Evolutionary conservation across 2,329 filamentous ascomycete genomes (phyloP).

Genomic region (Fusarium nisikadoi): DNA sequence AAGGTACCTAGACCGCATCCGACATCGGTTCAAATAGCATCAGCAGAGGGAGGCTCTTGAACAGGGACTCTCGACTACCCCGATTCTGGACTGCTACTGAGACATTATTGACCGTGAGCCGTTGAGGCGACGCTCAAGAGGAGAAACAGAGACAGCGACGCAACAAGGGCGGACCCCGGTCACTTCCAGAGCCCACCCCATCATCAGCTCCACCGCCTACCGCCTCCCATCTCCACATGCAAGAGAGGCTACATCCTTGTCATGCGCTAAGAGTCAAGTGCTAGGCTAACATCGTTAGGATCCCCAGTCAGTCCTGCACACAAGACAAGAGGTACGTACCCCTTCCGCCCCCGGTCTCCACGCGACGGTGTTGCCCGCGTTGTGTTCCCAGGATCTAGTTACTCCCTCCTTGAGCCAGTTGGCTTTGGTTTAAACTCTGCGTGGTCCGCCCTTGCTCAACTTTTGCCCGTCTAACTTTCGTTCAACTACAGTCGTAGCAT

Average conservation of each 20-base stretch:
- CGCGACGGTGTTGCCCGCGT: slow-evolving; percentile 33
- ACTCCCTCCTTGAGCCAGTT: slow-evolving; percentile 22
- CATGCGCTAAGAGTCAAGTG: slow-evolving; percentile 24
- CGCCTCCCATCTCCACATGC: slow-evolving; percentile 24
- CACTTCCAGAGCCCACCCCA: slow-evolving; percentile 27
- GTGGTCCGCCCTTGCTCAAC: slow-evolving; percentile 33
- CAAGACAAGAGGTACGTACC: slow-evolving; percentile 29
- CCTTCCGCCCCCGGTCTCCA: slow-evolving; percentile 28
- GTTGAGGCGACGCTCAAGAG: slow-evolving; percentile 9
- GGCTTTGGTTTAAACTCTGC: slow-evolving; percentile 43
- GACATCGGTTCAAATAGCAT: background rate
- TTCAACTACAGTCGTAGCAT: slow-evolving; percentile 23
- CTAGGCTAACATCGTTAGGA: slow-evolving; percentile 11
- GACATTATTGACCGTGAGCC: slow-evolving; percentile 20
- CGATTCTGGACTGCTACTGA: slow-evolving; percentile 18
- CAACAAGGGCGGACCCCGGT: slow-evolving; percentile 19
- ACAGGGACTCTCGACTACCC: slow-evolving; percentile 1
- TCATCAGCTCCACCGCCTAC: slow-evolving; percentile 35
- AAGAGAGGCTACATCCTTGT: slow-evolving; percentile 29
- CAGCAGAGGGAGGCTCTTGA: slow-evolving; percentile 3
- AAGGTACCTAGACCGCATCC: background rate
- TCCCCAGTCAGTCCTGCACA: slow-evolving; percentile 30
- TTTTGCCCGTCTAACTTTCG: slow-evolving; percentile 19
- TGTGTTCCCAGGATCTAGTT: slow-evolving; percentile 22
- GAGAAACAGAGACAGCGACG: background rate